phyloP scores from a whole-genome alignment of 495 filamentous ascomycete species.

The Aspergillus kassunensis region DNA sequence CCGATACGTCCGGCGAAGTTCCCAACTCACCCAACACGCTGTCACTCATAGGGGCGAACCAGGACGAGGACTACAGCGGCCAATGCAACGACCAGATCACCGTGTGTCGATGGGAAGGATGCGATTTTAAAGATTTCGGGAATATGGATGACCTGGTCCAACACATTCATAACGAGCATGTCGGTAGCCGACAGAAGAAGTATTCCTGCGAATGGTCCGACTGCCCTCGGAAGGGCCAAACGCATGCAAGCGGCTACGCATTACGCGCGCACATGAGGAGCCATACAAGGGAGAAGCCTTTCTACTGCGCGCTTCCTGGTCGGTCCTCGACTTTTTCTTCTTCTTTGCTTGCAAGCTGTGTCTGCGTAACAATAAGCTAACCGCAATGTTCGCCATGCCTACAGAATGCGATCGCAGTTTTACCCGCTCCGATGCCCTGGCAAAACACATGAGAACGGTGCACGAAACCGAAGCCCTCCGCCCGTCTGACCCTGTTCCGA shows the following conservation, averaged over 20 bases:
- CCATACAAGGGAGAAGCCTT: constrained; percentile 96
- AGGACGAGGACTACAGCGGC: constrained; percentile 75
- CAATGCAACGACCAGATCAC: constrained; percentile 79
- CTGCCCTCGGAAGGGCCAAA: constrained; percentile 78
- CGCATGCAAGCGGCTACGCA: constrained; percentile 93
- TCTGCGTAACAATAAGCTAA: not conserved
- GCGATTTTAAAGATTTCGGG: constrained; percentile 69
- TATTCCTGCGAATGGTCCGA: constrained; percentile 96
- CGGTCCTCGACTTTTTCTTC: constrained; percentile 24
- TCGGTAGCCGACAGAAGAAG: constrained; percentile 74
- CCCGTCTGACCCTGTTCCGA: constrained; percentile 81
- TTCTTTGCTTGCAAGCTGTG: not conserved
- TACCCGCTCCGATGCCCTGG: constrained; percentile 91
- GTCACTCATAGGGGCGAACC: constrained; percentile 49
- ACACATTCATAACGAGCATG: constrained; percentile 91
- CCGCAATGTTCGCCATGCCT: not conserved
- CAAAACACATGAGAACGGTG: constrained; percentile 98
- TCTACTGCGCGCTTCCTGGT: constrained; percentile 94
- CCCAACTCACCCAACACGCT: constrained; percentile 43
- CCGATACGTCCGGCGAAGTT: constrained; percentile 81
- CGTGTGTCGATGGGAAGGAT: constrained; percentile 84
- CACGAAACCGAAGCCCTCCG: constrained; percentile 94
- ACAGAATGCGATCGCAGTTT: constrained; percentile 96
- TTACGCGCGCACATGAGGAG: constrained; percentile 95
- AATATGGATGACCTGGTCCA: constrained; percentile 94